Conservation (phyloP, 2,329 filamentous ascomycete species). For the Aureobasidium uvarum region DNA sequence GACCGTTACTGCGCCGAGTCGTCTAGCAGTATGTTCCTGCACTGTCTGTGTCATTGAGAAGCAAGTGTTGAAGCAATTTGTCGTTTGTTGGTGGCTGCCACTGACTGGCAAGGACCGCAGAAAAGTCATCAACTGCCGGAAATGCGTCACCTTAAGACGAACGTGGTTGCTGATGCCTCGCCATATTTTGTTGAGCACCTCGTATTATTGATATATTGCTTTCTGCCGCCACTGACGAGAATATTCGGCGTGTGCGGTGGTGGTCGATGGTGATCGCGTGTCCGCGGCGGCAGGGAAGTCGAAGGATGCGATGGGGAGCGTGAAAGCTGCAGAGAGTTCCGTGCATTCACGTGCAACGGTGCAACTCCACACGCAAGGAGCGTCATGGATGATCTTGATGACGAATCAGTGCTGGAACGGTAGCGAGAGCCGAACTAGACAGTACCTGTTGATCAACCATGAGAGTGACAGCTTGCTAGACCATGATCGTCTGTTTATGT, state of each 20-base stretch:
- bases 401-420: not conserved
- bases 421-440: not conserved
- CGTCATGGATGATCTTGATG: slow-evolving; percentile 7
- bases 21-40: not conserved
- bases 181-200: slow-evolving; percentile 11
- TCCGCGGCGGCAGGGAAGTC: not conserved
- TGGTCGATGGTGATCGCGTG: slow-evolving; percentile 15
- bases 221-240: not conserved
- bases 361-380: slow-evolving; percentile 8
- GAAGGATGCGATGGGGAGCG: slow-evolving; percentile 10
- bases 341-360: slow-evolving; percentile 6
- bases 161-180: not conserved
- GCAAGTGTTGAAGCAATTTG: not conserved
- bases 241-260: not conserved
- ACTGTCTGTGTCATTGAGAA: not conserved
- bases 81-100: not conserved
- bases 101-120: not conserved
- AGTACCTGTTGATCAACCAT: not conserved
- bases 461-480: not conserved
- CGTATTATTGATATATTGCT: slow-evolving; percentile 22
- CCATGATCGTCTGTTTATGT: slow-evolving; percentile 11
- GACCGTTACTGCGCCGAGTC: not conserved
- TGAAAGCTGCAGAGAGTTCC: slow-evolving; percentile 12
- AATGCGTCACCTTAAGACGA: slow-evolving; percentile 5
- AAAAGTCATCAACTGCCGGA: not conserved